Evolutionary conservation across 2,329 filamentous ascomycete species (phyloP).

Genomic region (Colletotrichum paranaense): DNA sequence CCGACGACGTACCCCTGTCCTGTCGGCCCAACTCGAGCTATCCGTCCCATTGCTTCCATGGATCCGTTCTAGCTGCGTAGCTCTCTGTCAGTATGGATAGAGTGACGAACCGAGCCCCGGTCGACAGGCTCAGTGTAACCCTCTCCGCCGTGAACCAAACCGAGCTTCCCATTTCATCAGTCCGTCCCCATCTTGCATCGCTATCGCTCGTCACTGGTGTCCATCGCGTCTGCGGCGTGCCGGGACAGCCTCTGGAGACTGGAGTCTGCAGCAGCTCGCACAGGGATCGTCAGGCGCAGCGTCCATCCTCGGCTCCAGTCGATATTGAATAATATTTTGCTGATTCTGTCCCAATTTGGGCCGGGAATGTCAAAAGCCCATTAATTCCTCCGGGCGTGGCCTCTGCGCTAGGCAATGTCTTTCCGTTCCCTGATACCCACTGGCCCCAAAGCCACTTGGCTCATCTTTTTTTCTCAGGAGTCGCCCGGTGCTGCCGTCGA

Average conservation of each 20-base stretch:
- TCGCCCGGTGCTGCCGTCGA: conserved; percentile 17
- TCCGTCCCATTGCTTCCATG: conserved; percentile 18
- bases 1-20: conserved; percentile 28
- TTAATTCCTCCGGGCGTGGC: conserved; percentile 5
- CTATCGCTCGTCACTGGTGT: conserved; percentile 12
- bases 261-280: conserved; percentile 6
- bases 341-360: neutral
- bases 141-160: neutral
- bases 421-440: conserved; percentile 25
- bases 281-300: conserved; percentile 17
- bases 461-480: neutral
- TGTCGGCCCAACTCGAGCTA: conserved; percentile 30
- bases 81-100: neutral
- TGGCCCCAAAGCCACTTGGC: conserved; percentile 16
- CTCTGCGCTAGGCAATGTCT: conserved; percentile 24
- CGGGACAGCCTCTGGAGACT: neutral
- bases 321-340: neutral
- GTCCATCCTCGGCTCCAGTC: conserved; percentile 21
- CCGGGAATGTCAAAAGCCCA: conserved; percentile 14
- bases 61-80: conserved; percentile 10
- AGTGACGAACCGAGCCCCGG: conserved; percentile 24
- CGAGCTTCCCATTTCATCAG: conserved; percentile 29
- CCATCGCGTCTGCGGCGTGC: neutral
- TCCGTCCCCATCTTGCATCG: conserved; percentile 25
- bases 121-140: conserved; percentile 18